Percentiles rank a stretch among this genome's conserved stretches.
These are phyloP conservation scores for Starmerella cellae DNA, from an alignment of 805 yeast species.

Conservation along the genomic window DNA sequence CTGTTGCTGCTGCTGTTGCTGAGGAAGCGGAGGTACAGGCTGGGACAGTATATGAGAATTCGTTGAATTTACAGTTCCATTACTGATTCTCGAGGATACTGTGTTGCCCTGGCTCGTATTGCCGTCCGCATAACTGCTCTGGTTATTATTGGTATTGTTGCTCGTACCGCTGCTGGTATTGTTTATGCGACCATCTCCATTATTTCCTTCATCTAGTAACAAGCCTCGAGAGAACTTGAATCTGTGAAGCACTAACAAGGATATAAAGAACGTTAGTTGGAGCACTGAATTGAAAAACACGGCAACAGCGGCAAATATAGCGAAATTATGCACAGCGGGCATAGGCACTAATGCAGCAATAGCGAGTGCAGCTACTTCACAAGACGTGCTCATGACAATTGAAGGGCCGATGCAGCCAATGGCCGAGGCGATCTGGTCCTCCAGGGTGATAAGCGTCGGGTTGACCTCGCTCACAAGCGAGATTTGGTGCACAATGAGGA, in stretches of 20 bases:
- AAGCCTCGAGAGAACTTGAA: not conserved
- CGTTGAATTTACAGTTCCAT: not conserved
- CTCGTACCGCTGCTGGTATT: not conserved
- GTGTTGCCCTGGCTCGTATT: not conserved
- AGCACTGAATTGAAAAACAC: conserved; percentile 59
- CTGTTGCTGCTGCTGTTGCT: no score
- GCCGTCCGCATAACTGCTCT: not conserved
- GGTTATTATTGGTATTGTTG: not conserved
- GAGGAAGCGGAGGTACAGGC: no score
- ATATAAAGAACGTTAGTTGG: conserved; percentile 70
- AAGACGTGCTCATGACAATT: conserved; percentile 58
- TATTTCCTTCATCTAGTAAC: no score
- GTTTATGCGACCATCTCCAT: not conserved
- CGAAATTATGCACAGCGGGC: conserved; percentile 96
- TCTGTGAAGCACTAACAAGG: conserved; percentile 33
- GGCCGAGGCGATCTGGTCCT: conserved; percentile 49
- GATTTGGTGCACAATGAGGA: conserved; percentile 69
- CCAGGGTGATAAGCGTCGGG: conserved; percentile 36
- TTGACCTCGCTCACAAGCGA: conserved; percentile 38
- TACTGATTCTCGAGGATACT: not conserved
- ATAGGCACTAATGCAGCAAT: conserved; percentile 71
- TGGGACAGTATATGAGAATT: not conserved
- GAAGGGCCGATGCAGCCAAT: conserved; percentile 76
- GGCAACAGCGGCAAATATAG: conserved; percentile 79
- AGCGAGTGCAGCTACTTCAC: conserved; percentile 68